These are phyloP conservation scores for Nepenthes gracilis DNA, from an alignment of 148 eudicot genomes.

Conservation along the genomic window DNA sequence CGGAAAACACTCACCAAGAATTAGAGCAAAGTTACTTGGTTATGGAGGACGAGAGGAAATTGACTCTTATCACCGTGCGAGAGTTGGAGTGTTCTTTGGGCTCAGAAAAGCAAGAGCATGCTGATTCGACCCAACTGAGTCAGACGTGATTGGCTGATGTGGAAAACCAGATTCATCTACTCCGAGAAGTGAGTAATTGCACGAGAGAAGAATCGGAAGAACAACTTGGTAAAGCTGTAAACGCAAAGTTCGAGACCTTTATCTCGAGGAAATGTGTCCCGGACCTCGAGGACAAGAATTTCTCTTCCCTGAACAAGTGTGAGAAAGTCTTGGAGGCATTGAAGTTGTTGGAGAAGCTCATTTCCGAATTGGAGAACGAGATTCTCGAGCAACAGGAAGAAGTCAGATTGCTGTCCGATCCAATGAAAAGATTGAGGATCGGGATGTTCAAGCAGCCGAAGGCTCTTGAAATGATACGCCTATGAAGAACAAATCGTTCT, in stretches of 20 bases:
- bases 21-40: slow-evolving; percentile 38
- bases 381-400: slow-evolving; percentile 40
- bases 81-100: slow-evolving; percentile 42
- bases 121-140: slow-evolving; percentile 21
- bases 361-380: slow-evolving; percentile 42
- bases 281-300: slow-evolving; percentile 45
- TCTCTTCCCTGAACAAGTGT: slow-evolving; percentile 32
- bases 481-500: slow-evolving; percentile 35
- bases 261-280: slow-evolving; percentile 36
- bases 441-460: slow-evolving; percentile 45
- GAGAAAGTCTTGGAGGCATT: slow-evolving; percentile 61
- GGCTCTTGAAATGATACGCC: slow-evolving; percentile 30
- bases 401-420: slow-evolving; percentile 42
- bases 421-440: slow-evolving; percentile 29
- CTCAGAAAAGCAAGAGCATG: slow-evolving; percentile 44
- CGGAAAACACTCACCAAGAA: slow-evolving; percentile 36
- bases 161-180: slow-evolving; percentile 28
- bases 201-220: slow-evolving; percentile 47
- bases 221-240: slow-evolving; percentile 49
- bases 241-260: slow-evolving; percentile 63
- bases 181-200: slow-evolving; percentile 32
- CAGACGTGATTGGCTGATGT: slow-evolving; percentile 31
- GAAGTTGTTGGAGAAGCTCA: slow-evolving; percentile 44
- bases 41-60: slow-evolving; percentile 50
- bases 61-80: slow-evolving; percentile 30